Base-by-base conservation (phyloP, 2,329 filamentous ascomycete genomes). In the Lachnellula cervina region DNA sequence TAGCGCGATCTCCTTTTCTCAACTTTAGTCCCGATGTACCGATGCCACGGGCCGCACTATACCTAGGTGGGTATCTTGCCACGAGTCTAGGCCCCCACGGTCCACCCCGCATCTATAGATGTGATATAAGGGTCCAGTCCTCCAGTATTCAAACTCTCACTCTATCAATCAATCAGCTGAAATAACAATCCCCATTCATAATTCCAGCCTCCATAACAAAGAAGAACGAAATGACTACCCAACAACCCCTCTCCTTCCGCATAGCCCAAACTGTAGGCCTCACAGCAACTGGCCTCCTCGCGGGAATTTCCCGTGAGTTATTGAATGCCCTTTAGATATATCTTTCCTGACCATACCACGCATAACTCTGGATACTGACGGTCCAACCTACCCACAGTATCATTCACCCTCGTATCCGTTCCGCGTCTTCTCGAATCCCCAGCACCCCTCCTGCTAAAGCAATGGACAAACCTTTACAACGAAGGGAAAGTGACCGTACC, bases 361-460 rank as follows among this genome's bases (percentile, higher is more conserved):
- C 45, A 32, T 32, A 13, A 32, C 28, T 32, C 14, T 21, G 11
- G 14, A 38, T 49, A 17, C 19, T 49, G 28, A 19, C 16, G 25
- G 23, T 14, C 13, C n/a, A 45, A 43, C 9, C 28, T 4, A 32
- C 28, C 44, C 25, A 21, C 42, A 8, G 38, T 40, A 5, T 38
- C 37, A 8, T 32, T 52, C 80, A 2, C 82, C 82, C 1, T 32
- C 28, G 28, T 32, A 0, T 32, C 28, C 8, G 28, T 32, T 4
- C 28, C 28, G 28, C 74, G 78, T 40, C 69, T 84, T 8, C 75
- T 85, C 56, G 73, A 79, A 56, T 77, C 80, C 0, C 82, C 82
- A 1, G 75, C 78, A 1, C 76, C 76, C 2, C 69, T 83, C 9
- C 76, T 83, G 58, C 77, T 80, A 32, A 73, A 72, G 37, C 82